Conservation (phyloP, 495 filamentous ascomycete genomes). For the Massariosphaeria phaeospora region DNA sequence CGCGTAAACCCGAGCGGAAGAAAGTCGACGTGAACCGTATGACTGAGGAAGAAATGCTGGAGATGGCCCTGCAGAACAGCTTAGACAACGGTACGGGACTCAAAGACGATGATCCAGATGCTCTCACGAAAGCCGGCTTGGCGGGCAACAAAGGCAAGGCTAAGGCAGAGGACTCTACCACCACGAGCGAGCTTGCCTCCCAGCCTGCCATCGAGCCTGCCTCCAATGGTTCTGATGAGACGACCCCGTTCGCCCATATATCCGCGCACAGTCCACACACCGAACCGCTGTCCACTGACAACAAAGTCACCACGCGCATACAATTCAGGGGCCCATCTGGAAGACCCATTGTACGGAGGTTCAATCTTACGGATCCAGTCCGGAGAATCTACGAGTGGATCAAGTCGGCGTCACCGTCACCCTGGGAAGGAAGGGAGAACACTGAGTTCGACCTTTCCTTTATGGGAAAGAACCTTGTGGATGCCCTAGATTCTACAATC, state of each 20-base stretch:
- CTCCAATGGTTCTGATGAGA: conserved; percentile 34
- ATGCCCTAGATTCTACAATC: conserved; percentile 64
- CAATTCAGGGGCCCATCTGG: conserved; percentile 82
- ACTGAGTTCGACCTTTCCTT: conserved; percentile 78
- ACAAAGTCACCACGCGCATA: conserved; percentile 65
- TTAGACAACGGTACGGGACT: conserved; percentile 48
- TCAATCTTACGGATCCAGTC: conserved; percentile 73
- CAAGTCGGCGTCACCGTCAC: conserved; percentile 66
- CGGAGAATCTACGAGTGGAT: conserved; percentile 90
- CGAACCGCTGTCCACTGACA: conserved; percentile 61
- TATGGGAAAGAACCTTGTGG: conserved; percentile 76
- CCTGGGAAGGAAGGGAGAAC: conserved; percentile 68
- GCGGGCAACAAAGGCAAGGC: conserved; percentile 58
- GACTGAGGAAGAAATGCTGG: conserved; percentile 95
- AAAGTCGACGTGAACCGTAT: conserved; percentile 74
- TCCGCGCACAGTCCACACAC: conserved; percentile 64
- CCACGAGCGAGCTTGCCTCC: too few species aligned
- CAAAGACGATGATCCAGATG: conserved; percentile 69
- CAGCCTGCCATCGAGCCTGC: conserved; percentile 27
- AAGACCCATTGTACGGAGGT: conserved; percentile 69
- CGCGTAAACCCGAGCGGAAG: conserved; percentile 66
- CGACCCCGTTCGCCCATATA: conserved; percentile 62
- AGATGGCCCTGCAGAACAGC: conserved; percentile 86
- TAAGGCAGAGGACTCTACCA: conserved; percentile 43
- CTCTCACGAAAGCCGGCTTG: conserved; percentile 62